Evolutionary conservation across 2,329 filamentous ascomycete genomes (phyloP), one percentile per base, ranked within the genome.

Genomic region (Diaporthe australafricana): DNA sequence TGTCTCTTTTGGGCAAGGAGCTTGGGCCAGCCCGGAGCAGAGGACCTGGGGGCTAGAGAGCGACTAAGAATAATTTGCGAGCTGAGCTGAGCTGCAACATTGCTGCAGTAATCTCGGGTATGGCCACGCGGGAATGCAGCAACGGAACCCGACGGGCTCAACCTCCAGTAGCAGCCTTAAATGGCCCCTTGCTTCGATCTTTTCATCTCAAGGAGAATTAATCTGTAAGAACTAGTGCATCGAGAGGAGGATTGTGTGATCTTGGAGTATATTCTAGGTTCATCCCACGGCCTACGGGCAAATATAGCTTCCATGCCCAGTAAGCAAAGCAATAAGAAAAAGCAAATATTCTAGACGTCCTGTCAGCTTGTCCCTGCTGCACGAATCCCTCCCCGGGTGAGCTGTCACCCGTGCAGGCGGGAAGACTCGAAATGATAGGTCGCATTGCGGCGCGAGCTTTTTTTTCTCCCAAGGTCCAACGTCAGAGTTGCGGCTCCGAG

Each of bases 401-500:
- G 40, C 57, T 47, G 42, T 35, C 57, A 68, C 52, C 53, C 52
- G 47, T 68, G 52, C 52, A 68, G 52, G 40, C 52, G 66, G 42
- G 57, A 35, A 4, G 32, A 47, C 57, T 63, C 57, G 42, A 63
- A 25, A 42, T 20, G 60, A 48, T 48, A 48, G 42, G 60, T 63
- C 60, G 60, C 60, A 63, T 48, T n/a, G 52, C 42, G 42, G 5
- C 7, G 30, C 32, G 27, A 35, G 57, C 40, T 47, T 63, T 48
- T 9, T 22, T 48, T 25, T 17, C 35, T 7, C 22, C 38, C 32
- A 40, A 57, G 48, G 30, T 62, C 27, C 53, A 67, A 70, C 71
- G 57, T 72, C 60, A 65, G 45, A 40, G 48, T 66, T 66, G 71
- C 66, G 71, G 71, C 71, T 72, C 70, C 71, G 40, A 48, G 30